A percentile compares a stretch with the other conserved stretches of the same genome.
phyloP scores from a whole-genome alignment of 768 basidiomycete species.

The Leccinellum rugosiceps region DNA sequence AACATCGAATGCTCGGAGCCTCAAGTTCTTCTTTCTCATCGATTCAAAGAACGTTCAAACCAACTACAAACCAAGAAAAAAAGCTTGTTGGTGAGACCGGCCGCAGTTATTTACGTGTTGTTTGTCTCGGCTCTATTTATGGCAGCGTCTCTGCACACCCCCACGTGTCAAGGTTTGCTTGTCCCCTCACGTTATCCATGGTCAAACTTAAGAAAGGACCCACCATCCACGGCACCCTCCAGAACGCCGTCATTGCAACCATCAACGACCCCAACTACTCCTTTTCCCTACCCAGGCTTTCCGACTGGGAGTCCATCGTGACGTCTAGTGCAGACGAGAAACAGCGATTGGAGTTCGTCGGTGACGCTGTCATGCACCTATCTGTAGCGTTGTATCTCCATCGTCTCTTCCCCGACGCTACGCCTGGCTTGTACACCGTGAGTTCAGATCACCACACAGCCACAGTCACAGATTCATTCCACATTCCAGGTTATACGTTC shows the following conservation, averaged over 20 bases:
- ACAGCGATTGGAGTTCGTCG: conserved; percentile 46
- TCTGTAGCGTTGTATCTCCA: conserved; percentile 40
- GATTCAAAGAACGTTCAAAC: too few relatives aligned
- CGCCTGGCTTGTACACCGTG: conserved; percentile 37
- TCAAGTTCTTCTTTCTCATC: too few relatives aligned
- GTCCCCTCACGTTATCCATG: conserved; percentile 10
- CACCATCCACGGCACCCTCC: conserved; percentile 14
- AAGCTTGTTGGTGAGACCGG: too few relatives aligned
- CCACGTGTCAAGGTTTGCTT: neutral
- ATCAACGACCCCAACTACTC: conserved; percentile 29
- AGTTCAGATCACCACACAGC: conserved; percentile 1
- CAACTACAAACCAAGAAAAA: too few relatives aligned
- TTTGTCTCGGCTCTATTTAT: conserved; percentile 1
- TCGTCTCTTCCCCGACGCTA: conserved; percentile 29
- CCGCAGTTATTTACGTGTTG: conserved; percentile 5
- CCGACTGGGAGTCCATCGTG: conserved; percentile 30
- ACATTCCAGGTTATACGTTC: conserved; percentile 22
- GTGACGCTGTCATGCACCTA: conserved; percentile 46
- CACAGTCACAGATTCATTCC: neutral
- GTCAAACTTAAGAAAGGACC: conserved; percentile 17
- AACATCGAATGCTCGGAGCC: too few relatives aligned
- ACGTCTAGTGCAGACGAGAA: conserved; percentile 28
- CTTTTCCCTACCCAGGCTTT: conserved; percentile 25
- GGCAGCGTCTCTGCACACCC: neutral
- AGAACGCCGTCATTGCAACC: conserved; percentile 22